Conservation (phyloP, 208 protist species). For the Crithidia brevicula region DNA sequence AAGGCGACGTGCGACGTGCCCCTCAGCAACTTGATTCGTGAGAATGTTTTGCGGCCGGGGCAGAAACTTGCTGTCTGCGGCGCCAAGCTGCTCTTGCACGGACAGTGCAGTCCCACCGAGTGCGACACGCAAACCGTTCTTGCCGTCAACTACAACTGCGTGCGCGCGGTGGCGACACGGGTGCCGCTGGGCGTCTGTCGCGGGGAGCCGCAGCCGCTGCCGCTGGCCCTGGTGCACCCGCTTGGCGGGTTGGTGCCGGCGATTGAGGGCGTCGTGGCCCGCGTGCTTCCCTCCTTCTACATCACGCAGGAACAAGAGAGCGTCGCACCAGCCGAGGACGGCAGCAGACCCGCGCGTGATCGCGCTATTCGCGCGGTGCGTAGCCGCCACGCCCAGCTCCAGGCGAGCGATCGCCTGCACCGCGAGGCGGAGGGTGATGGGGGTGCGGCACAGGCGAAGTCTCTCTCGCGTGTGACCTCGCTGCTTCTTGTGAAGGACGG, state of each 20-base stretch:
- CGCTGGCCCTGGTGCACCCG: constrained; percentile 53
- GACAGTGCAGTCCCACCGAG: constrained; percentile 58
- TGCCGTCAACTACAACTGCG: constrained; percentile 82
- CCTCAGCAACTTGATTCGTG: constrained; percentile 68
- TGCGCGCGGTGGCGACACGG: constrained; percentile 44
- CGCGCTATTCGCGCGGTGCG: constrained; percentile 34
- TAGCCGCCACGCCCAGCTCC: constrained; percentile 53
- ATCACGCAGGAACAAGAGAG: constrained; percentile 22
- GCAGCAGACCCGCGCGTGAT: constrained; percentile 11
- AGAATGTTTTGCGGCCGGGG: constrained; percentile 57
- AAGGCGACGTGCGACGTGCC: constrained; percentile 69
- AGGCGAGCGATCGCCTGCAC: constrained; percentile 30
- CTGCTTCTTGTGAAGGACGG: constrained; percentile 48
- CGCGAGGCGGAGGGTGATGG: constrained; percentile 1
- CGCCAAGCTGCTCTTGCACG: constrained; percentile 45
- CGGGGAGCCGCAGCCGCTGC: constrained; percentile 50
- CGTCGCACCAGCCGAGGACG: constrained; percentile 5
- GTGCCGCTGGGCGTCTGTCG: constrained; percentile 61
- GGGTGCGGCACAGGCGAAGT: constrained; percentile 2
- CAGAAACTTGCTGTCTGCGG: constrained; percentile 76
- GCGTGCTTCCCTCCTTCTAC: constrained; percentile 79
- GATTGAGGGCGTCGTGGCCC: constrained; percentile 63
- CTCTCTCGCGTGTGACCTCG: constrained; percentile 56
- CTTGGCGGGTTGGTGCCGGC: constrained; percentile 78
- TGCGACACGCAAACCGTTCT: constrained; percentile 55